A percentile compares a stretch with the other conserved stretches of the same genome.
These are phyloP conservation scores for Globisporangium abappressorium DNA, from an alignment of 352 stramenopile species.

Conservation along the genomic window DNA sequence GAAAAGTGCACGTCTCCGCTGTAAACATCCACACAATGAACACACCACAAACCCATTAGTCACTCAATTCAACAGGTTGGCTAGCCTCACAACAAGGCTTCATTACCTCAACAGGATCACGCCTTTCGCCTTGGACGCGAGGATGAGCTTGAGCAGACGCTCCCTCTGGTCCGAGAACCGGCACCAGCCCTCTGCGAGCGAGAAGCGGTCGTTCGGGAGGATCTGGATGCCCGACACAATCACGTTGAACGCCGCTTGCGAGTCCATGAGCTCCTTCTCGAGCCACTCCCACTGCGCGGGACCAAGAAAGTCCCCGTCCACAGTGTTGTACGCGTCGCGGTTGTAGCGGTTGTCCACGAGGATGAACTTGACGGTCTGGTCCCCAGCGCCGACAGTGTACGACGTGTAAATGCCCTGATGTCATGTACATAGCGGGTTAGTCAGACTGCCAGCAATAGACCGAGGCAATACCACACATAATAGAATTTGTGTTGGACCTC, in stretches of 20 bases:
- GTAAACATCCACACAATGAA: conserved; percentile 5
- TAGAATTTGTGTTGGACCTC: conserved; percentile 28
- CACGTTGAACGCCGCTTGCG: conserved; percentile 89
- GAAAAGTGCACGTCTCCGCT: conserved; percentile 93
- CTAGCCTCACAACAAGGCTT: background rate
- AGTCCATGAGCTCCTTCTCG: conserved; percentile 71
- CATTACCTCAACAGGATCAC: conserved; percentile 86
- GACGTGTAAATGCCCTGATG: conserved; percentile 81
- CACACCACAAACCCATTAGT: background rate
- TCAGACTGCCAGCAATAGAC: background rate
- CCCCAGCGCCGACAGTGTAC: conserved; percentile 65
- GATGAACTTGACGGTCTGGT: conserved; percentile 82
- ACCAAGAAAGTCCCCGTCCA: conserved; percentile 73
- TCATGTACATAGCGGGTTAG: background rate
- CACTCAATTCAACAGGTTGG: background rate
- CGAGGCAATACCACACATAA: background rate
- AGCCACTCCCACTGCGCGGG: conserved; percentile 83
- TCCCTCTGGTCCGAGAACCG: conserved; percentile 83
- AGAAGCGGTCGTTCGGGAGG: conserved; percentile 73
- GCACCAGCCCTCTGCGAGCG: conserved; percentile 86
- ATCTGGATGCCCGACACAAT: conserved; percentile 92
- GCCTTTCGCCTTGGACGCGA: conserved; percentile 78
- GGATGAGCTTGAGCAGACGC: conserved; percentile 81
- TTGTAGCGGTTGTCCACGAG: conserved; percentile 88
- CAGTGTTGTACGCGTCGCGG: conserved; percentile 64